phyloP scores from a whole-genome alignment of 805 yeast genomes.

The Metschnikowia proteae region DNA sequence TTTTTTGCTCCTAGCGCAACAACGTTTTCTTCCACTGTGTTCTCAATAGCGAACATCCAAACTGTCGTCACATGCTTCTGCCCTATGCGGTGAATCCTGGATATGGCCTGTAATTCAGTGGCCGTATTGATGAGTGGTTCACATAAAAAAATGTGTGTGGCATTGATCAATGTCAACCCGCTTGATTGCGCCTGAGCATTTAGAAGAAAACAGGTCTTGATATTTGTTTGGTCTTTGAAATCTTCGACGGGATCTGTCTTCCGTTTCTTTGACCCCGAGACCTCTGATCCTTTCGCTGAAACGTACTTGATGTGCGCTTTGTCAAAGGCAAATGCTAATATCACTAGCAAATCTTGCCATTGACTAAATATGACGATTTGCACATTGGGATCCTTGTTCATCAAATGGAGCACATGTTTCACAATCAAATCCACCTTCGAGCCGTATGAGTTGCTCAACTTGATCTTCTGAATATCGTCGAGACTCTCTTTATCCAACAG shows the following conservation, averaged over 20 bases:
- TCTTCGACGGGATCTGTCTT: constrained; percentile 36
- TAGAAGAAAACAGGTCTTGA: constrained; percentile 77
- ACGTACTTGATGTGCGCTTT: constrained; percentile 54
- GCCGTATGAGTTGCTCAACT: constrained; percentile 53
- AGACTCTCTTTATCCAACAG: constrained; percentile 42
- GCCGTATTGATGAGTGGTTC: constrained; percentile 90
- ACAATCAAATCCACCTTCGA: constrained; percentile 83
- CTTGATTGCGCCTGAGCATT: constrained; percentile 87
- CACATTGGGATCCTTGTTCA: constrained; percentile 51
- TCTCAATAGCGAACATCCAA: constrained; percentile 84
- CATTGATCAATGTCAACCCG: constrained; percentile 87
- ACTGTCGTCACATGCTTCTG: constrained; percentile 78
- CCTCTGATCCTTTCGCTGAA: constrained; percentile 45
- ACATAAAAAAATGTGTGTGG: constrained; percentile 86
- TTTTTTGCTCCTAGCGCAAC: constrained; percentile 62
- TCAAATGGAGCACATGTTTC: constrained; percentile 64
- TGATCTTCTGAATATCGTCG: constrained; percentile 39
- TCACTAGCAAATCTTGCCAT: constrained; percentile 70
- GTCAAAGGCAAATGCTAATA: constrained; percentile 63
- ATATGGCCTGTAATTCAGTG: constrained; percentile 85
- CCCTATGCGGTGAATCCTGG: constrained; percentile 90
- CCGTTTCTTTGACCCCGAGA: constrained; percentile 4
- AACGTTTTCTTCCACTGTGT: constrained; percentile 87
- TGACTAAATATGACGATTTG: constrained; percentile 90
- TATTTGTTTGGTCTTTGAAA: constrained; percentile 54